Conservation (phyloP, 2,329 filamentous ascomycete species). For the Ilyonectria sp. region DNA sequence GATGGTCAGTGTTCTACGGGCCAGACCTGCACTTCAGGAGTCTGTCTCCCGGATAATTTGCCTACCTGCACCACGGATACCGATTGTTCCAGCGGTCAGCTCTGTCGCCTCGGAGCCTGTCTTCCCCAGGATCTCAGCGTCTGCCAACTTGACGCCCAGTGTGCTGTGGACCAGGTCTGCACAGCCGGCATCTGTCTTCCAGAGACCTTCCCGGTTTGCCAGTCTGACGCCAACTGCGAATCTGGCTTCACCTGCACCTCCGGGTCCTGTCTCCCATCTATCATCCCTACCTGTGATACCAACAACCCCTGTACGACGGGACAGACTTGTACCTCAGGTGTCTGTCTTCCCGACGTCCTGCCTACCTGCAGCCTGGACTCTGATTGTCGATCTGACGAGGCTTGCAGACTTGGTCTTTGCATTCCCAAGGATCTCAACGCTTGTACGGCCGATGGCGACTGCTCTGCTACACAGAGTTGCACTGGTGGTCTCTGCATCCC, state of each 20-base stretch:
- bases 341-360: conserved; percentile 17
- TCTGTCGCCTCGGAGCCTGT: conserved; percentile 25
- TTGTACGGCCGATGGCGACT: conserved; percentile 13
- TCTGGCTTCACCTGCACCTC: conserved; percentile 2
- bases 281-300: conserved; percentile 7
- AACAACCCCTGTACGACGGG: neutral
- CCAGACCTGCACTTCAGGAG: conserved; percentile 18
- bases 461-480: conserved; percentile 9
- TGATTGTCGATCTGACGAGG: conserved; percentile 15
- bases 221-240: conserved; percentile 14
- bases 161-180: conserved; percentile 10
- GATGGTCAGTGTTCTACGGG: conserved; percentile 1
- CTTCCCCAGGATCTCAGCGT: conserved; percentile 2
- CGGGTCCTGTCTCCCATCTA: conserved; percentile 11
- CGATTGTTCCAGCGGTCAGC: conserved; percentile 5
- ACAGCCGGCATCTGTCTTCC: conserved; percentile 25
- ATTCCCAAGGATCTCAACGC: conserved; percentile 5
- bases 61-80: conserved; percentile 15
- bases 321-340: conserved; percentile 14
- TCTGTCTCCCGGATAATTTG: conserved; percentile 19
- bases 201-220: conserved; percentile 15
- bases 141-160: conserved; percentile 10
- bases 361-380: conserved; percentile 1
- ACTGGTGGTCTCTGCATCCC: conserved; percentile 20
- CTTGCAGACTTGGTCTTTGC: conserved; percentile 20